phyloP scores from a whole-genome alignment of 1,139 yeast species.

The Debaryomyces nepalensis region DNA sequence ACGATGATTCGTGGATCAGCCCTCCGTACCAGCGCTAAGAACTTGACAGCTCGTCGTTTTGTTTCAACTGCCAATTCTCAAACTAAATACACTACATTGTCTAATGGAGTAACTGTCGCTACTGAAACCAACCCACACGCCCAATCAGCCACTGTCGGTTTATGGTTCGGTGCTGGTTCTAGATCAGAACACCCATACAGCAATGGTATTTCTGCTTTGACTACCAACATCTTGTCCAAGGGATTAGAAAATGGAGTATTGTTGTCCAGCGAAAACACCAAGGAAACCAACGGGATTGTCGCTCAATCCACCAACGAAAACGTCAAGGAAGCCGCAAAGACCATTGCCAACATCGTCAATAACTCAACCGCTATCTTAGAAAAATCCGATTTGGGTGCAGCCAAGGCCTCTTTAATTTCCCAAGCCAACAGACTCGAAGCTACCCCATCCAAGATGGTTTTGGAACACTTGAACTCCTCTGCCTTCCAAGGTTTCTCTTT shows the following conservation, averaged over 20 bases:
- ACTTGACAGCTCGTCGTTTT: constrained; percentile 54
- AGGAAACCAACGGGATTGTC: constrained; percentile 59
- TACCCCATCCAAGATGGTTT: constrained; percentile 53
- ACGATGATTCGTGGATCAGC: constrained; percentile 45
- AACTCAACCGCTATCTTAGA: constrained; percentile 36
- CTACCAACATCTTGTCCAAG: constrained; percentile 53
- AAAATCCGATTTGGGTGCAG: constrained; percentile 39
- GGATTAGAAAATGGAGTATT: constrained; percentile 51
- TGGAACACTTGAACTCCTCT: constrained; percentile 76
- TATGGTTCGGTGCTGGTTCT: constrained; percentile 76
- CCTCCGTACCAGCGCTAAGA: constrained; percentile 36
- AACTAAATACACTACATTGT: constrained; percentile 70
- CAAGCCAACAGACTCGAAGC: constrained; percentile 50
- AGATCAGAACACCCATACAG: constrained; percentile 77
- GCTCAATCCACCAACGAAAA: constrained; percentile 54
- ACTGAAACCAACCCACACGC: constrained; percentile 65
- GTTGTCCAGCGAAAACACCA: constrained; percentile 48
- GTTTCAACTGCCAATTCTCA: constrained; percentile 61
- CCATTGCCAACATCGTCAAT: constrained; percentile 42
- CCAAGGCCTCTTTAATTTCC: constrained; percentile 42
- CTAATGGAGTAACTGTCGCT: constrained; percentile 75
- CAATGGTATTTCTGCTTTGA: constrained; percentile 76
- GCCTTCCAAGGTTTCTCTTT: constrained; percentile 86
- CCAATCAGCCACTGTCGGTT: constrained; percentile 64
- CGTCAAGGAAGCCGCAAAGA: constrained; percentile 47